Base-by-base conservation (phyloP, 2,329 filamentous ascomycete species). In the Hymenoscyphus occultus region DNA sequence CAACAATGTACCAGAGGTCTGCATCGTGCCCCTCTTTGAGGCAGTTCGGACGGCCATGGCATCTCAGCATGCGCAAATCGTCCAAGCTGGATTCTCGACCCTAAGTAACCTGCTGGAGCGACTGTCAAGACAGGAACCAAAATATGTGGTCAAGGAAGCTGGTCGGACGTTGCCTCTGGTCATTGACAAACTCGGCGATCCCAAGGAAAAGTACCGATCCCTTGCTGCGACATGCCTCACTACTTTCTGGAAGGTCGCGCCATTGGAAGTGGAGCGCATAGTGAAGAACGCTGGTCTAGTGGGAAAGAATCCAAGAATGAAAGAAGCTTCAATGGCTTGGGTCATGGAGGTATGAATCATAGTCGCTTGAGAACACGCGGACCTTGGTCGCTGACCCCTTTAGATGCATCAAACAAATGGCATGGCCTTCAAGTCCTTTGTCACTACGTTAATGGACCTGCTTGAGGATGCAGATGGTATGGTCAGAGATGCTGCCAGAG, bases 391-490 rank as follows among this genome's bases (percentile, higher is more conserved):
- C 48, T 54, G 22, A 54, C 19, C 19, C 22, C 22, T 28, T 59
- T 66, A 92, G 85, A 96, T 94, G 89, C 90, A 95, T 76, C 85
- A 89, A 74, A 89, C 92, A 62, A 86, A 93, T 65, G 87, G 86
- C 48, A 81, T 97, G 69, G 88, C 89, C 45, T 97, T 97, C 78
- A 90, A 92, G 68, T 81, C 81, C 73, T 97, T 96, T 75, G 93
- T 96, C 1, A 90, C 91, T 2, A 84, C 85, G 12, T 83, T 97
- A 51, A 94, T 97, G 80, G 89, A 92, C 63, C 85, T 95, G 70
- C 84, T 97, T 54, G 94, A 97, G 78, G 93, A 97, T 76, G 90
- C 93, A 10, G 94, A 97, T 76, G 90, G 90, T 60, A 89, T 87
- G 77, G 93, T 97, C 69, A 87, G 94, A 76, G 93, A 97, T 73